A percentile compares a stretch with the other conserved stretches of the same genome.
These are phyloP conservation scores for Blastocystis sp. DNA, from an alignment of 352 stramenopile species.

Conservation along the genomic window DNA sequence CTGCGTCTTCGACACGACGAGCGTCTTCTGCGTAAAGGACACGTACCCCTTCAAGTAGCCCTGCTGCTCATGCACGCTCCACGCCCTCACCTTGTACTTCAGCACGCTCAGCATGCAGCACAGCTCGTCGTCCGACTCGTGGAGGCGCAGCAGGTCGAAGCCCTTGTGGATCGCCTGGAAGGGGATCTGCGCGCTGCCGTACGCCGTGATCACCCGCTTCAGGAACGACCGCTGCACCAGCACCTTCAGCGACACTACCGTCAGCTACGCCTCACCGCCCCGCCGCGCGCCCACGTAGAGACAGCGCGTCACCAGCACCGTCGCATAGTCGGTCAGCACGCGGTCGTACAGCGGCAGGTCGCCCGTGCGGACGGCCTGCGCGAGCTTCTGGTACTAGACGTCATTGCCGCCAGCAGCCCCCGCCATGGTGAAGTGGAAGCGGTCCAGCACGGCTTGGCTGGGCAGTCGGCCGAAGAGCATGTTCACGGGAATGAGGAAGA, in stretches of 20 bases:
- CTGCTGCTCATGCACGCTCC: neutral
- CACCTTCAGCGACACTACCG: constrained; percentile 1
- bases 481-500: constrained; percentile 50
- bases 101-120: constrained; percentile 14
- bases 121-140: constrained; percentile 13
- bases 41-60: constrained; percentile 47
- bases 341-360: neutral
- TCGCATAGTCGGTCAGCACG: neutral
- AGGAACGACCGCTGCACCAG: constrained; percentile 11
- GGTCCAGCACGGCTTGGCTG: neutral
- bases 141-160: neutral
- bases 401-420: neutral
- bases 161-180: neutral
- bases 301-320: neutral
- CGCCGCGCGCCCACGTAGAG: neutral
- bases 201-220: neutral
- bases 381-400: neutral
- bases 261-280: neutral
- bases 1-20: constrained; percentile 15
- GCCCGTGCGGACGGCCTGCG: neutral
- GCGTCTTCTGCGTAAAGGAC: neutral
- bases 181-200: constrained; percentile 6
- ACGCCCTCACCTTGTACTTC: neutral
- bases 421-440: neutral
- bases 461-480: constrained; percentile 10